These are phyloP conservation scores for Russula earlei DNA, from an alignment of 768 basidiomycete genomes.

Conservation along the genomic window DNA sequence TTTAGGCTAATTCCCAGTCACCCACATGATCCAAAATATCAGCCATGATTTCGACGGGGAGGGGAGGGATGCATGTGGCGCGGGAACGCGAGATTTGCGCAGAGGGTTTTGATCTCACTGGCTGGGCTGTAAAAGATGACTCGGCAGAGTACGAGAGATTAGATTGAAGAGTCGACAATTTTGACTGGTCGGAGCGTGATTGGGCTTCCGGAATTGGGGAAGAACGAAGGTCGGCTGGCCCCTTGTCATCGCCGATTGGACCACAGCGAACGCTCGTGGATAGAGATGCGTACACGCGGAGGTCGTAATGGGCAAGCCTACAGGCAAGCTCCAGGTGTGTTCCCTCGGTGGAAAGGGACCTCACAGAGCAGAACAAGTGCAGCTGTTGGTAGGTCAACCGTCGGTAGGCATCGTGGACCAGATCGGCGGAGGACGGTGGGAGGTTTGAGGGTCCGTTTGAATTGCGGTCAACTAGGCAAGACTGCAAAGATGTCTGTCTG, in stretches of 20 bases:
- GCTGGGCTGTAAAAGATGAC: not conserved
- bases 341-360: slow-evolving; percentile 59
- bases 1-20: slow-evolving; percentile 76
- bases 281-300: slow-evolving; percentile 61
- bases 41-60: slow-evolving; percentile 69
- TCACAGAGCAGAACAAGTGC: slow-evolving; percentile 63
- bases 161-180: not conserved
- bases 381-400: slow-evolving; percentile 60
- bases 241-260: not conserved
- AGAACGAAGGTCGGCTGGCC: not conserved
- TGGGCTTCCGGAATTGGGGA: not conserved
- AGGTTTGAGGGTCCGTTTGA: not conserved
- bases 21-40: slow-evolving; percentile 71
- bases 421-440: slow-evolving; percentile 23
- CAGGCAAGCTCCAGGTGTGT: slow-evolving; percentile 55
- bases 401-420: slow-evolving; percentile 61
- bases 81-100: slow-evolving; percentile 17
- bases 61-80: slow-evolving; percentile 34
- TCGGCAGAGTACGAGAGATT: not conserved
- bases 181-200: not conserved
- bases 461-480: not conserved
- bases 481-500: not conserved
- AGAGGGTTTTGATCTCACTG: not conserved
- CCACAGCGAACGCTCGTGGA: slow-evolving; percentile 22
- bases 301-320: slow-evolving; percentile 65